These are phyloP conservation scores for Crotalaria pallida DNA, from an alignment of 306 rosid species.

Conservation along the genomic window DNA sequence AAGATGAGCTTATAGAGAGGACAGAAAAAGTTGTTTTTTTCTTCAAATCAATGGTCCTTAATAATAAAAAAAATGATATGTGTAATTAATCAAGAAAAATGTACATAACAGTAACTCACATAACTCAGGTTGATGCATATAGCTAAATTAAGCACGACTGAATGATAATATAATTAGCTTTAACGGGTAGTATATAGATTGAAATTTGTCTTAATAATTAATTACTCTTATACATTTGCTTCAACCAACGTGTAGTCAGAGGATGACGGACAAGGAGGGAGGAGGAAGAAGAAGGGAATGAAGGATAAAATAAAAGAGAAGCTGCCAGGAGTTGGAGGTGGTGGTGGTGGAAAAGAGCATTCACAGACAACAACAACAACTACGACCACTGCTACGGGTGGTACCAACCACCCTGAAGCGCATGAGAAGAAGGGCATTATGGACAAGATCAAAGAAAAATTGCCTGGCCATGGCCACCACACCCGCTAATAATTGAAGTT, in stretches of 20 bases:
- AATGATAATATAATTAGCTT: no score
- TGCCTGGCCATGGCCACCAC: conserved; percentile 81
- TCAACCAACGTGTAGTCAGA: conserved; percentile 33
- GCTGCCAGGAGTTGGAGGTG: conserved; percentile 26
- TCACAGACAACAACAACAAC: neutral
- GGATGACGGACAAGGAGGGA: conserved; percentile 68
- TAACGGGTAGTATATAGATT: no score
- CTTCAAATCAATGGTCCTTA: no score
- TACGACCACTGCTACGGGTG: neutral
- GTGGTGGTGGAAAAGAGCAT: neutral
- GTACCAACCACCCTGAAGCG: conserved; percentile 17
- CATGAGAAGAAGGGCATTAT: conserved; percentile 57
- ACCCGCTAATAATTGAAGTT: neutral
- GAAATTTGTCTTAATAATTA: no score
- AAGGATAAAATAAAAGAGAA: conserved; percentile 64
- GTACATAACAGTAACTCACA: no score
- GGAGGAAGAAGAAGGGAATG: conserved; percentile 63
- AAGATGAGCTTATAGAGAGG: no score
- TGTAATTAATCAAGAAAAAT: no score
- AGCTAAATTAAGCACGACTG: no score
- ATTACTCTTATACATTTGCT: no score
- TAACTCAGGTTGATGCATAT: no score
- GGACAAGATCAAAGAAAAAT: conserved; percentile 74
- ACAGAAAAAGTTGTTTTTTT: no score
- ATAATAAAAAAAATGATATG: no score